These are phyloP conservation scores for Globisporangium splendens DNA, from an alignment of 352 stramenopile genomes.

Conservation along the genomic window DNA sequence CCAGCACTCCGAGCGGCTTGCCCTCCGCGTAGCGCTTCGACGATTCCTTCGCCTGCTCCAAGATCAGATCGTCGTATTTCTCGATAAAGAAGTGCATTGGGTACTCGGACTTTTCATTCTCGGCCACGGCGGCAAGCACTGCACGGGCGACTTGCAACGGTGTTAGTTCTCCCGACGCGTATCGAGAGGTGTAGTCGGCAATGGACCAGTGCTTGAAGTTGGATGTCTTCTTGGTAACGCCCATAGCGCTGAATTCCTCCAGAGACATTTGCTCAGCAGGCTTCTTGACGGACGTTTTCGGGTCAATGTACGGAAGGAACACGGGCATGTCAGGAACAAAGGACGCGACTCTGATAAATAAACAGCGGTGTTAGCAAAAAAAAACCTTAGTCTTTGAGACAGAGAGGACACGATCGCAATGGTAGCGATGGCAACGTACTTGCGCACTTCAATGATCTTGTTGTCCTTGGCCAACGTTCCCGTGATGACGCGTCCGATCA, in stretches of 20 bases:
- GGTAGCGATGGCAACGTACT: slow-evolving; percentile 15
- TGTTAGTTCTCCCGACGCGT: slow-evolving; percentile 35
- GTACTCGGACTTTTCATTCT: slow-evolving; percentile 42
- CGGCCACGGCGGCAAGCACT: slow-evolving; percentile 48
- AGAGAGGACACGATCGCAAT: no score
- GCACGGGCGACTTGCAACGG: slow-evolving; percentile 71
- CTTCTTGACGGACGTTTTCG: slow-evolving; percentile 22
- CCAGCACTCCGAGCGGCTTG: slow-evolving; percentile 66
- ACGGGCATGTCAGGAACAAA: slow-evolving; percentile 67
- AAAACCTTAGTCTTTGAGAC: neutral
- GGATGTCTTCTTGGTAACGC: slow-evolving; percentile 3
- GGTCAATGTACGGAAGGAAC: slow-evolving; percentile 76
- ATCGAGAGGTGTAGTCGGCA: slow-evolving; percentile 60
- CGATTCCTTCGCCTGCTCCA: slow-evolving; percentile 62
- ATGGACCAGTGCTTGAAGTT: slow-evolving; percentile 71
- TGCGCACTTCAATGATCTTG: slow-evolving; percentile 57
- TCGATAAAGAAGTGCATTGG: slow-evolving; percentile 76
- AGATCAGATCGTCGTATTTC: slow-evolving; percentile 64
- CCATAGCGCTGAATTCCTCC: slow-evolving; percentile 28
- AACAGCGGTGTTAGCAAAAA: neutral
- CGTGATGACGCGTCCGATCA: slow-evolving; percentile 45
- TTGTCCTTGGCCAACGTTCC: slow-evolving; percentile 53
- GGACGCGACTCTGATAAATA: slow-evolving; percentile 38
- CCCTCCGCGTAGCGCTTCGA: slow-evolving; percentile 66
- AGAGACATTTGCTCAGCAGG: slow-evolving; percentile 18